Percentiles rank a stretch among this genome's conserved stretches.
Conservation (phyloP, 176 grass and related monocot species). For the Avena atlantica region DNA sequence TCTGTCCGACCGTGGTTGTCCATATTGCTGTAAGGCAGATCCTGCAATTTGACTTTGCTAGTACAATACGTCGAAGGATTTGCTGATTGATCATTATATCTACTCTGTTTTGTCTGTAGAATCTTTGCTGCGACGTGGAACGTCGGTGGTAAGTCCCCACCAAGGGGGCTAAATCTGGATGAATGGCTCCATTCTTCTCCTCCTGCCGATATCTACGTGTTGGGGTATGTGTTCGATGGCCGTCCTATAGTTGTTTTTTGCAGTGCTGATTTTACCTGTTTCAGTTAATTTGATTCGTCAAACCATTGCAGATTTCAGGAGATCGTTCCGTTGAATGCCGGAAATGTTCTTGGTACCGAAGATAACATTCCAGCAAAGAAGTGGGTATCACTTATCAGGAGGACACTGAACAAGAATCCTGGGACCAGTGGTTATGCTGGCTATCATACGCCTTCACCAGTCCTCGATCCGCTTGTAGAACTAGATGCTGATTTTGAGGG, state of each 20-base stretch:
- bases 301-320: conserved; percentile 76
- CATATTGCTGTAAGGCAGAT: neutral
- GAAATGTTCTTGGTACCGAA: conserved; percentile 95
- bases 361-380: conserved; percentile 88
- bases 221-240: conserved; percentile 57
- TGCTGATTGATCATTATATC: conserved; percentile 1
- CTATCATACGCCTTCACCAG: conserved; percentile 70
- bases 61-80: conserved; percentile 26
- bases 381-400: conserved; percentile 87
- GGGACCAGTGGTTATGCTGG: conserved; percentile 51
- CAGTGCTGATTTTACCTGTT: neutral
- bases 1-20: neutral
- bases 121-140: conserved; percentile 97
- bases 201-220: conserved; percentile 91
- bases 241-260: conserved; percentile 19
- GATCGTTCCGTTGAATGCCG: conserved; percentile 98
- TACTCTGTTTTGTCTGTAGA: conserved; percentile 45
- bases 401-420: conserved; percentile 74
- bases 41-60: conserved; percentile 16
- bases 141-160: conserved; percentile 91
- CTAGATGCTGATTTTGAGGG: conserved; percentile 93
- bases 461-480: conserved; percentile 77
- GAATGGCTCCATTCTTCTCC: conserved; percentile 95
- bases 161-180: conserved; percentile 80
- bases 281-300: neutral